These are phyloP conservation scores for Colletotrichum theobromicola DNA, from an alignment of 2,329 filamentous ascomycete species.

Conservation along the genomic window DNA sequence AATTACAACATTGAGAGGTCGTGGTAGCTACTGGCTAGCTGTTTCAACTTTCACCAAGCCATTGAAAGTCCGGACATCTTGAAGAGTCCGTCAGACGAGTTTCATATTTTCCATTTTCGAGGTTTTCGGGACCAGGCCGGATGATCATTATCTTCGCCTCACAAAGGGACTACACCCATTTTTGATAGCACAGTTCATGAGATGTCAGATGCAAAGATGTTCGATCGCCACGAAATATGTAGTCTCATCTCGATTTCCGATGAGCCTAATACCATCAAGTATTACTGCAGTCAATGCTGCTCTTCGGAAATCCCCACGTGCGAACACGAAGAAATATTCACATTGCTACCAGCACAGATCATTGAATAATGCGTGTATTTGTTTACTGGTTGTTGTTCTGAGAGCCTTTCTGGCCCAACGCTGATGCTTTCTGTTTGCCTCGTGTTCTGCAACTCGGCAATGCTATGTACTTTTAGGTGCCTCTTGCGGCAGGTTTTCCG, in stretches of 20 bases:
- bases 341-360: fast-evolving
- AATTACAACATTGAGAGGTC: not conserved
- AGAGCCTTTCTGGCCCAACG: not conserved
- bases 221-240: not conserved
- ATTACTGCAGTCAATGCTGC: too few relatives aligned
- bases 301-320: too few relatives aligned
- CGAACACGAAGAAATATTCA: not conserved
- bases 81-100: not conserved
- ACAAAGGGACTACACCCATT: fast-evolving
- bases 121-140: not conserved
- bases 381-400: not conserved
- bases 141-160: not conserved
- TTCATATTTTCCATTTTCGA: not conserved
- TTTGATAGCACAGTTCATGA: not conserved
- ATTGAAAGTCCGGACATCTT: not conserved
- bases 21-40: not conserved
- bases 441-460: not conserved
- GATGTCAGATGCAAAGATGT: not conserved
- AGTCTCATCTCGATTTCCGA: too few relatives aligned
- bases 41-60: not conserved
- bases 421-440: not conserved
- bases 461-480: not conserved
- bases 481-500: not conserved
- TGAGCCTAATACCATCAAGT: too few relatives aligned
- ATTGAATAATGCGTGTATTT: not conserved